Evolutionary conservation across 768 basidiomycete genomes (phyloP), one percentile per base, ranked within the genome.

Genomic region (Tulasnella sp.): DNA sequence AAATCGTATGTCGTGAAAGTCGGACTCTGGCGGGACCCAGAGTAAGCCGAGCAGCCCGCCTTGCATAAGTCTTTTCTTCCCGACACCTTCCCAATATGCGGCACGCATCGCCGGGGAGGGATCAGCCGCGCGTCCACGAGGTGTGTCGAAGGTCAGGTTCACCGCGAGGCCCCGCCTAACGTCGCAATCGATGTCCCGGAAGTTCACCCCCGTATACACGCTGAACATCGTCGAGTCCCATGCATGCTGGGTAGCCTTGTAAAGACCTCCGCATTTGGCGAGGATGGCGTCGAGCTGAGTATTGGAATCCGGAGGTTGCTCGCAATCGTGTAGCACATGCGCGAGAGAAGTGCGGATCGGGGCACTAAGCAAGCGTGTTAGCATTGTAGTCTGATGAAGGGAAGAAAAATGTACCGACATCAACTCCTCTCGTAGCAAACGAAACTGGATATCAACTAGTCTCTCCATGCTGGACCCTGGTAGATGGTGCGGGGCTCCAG

Each of bases 371-470:
- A 71, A 31, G 27, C 73, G 10, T 71, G 42, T 74, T 27, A 78
- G 74, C 75, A 73, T 21, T 9, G 38, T 7, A 10, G 3, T 8
- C n/a, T 16, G 77, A n/a, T 34, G 31, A 34, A n/a, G 4, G 48
- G 10, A 27, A 34, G 46, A 76, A 76, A 36, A 2, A 16, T 3
- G n/a, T 27, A 40, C 82, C 83, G 82, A 92, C 89, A 88, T 92
- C n/a, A 92, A 85, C 79, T 94, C 93, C 81, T 94, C 93, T 52
- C 93, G 87, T 46, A 94, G 85, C 0, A 94, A 87, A 46, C 93
- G 89, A 83, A 92, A 94, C 81, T 94, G 92, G 4, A 91, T 89
- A 79, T 95, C 94, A 16, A 94, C 85, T 27, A 91, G 85, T 9
- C 90, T 86, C 78, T 92, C 88, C 89, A 94, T 93, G 36, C 89